A percentile compares a stretch with the other conserved stretches of the same genome.
Conservation (phyloP, 2,329 filamentous ascomycete genomes). For the Clarireedia hainanense region DNA sequence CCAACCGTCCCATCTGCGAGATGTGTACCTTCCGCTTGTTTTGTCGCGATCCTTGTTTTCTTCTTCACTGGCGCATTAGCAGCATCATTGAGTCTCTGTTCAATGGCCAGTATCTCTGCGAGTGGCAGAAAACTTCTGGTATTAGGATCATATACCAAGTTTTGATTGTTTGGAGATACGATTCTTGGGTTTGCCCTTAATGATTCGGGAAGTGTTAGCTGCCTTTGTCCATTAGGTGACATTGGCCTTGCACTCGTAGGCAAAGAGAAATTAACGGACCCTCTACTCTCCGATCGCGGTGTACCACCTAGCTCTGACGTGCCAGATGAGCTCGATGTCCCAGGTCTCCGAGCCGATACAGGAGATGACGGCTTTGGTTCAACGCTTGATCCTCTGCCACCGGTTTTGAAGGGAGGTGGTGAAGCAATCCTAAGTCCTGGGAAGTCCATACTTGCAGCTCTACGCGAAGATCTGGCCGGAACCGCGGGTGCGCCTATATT, state of each 20-base stretch:
- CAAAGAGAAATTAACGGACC: constrained; percentile 46
- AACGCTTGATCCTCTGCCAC: constrained; percentile 26
- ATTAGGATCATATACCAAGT: constrained; percentile 57
- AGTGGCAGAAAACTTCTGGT: constrained; percentile 54
- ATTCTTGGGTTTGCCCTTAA: constrained; percentile 25
- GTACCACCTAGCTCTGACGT: constrained; percentile 34
- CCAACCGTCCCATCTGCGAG: constrained; percentile 44
- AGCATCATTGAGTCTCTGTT: constrained; percentile 31
- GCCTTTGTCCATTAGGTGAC: constrained; percentile 23
- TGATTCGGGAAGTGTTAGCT: constrained; percentile 27
- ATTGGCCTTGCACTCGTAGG: constrained; percentile 34
- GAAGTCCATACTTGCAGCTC: constrained; percentile 33
- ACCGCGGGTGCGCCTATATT: constrained; percentile 31
- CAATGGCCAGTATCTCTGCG: constrained; percentile 35
- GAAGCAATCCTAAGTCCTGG: constrained; percentile 26
- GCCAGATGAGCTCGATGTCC: constrained; percentile 24
- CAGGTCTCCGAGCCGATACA: constrained; percentile 16
- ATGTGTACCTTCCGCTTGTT: constrained; percentile 33
- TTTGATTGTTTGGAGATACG: constrained; percentile 31
- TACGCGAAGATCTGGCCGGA: constrained; percentile 23
- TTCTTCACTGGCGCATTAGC: constrained; percentile 34
- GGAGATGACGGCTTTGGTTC: constrained; percentile 14
- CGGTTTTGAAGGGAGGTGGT: constrained; percentile 23
- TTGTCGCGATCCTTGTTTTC: constrained; percentile 29
- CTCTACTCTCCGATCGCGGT: constrained; percentile 35